A percentile compares a stretch with the other conserved stretches of the same genome.
phyloP scores from a whole-genome alignment of 2,329 filamentous ascomycete species.

The Epichloe festucae region DNA sequence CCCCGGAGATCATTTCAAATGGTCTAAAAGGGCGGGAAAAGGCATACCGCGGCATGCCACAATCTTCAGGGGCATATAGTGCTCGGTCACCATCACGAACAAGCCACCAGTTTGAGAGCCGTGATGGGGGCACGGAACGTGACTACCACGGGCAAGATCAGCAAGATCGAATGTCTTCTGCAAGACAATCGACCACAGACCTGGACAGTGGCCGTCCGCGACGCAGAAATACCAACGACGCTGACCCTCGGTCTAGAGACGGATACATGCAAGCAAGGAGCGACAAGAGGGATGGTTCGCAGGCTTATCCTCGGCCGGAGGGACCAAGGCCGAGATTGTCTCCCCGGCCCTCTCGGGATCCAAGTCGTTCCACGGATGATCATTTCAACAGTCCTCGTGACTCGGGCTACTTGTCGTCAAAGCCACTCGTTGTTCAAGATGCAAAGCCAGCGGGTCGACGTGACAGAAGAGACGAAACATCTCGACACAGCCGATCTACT shows the following conservation, averaged over 20 bases:
- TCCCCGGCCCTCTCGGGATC: constrained; percentile 13
- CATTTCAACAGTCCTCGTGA: constrained; percentile 17
- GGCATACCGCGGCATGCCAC: constrained; percentile 21
- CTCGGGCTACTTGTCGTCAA: constrained; percentile 18
- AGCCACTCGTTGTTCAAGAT: constrained; percentile 24
- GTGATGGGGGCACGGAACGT: constrained; percentile 15
- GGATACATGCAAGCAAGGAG: constrained; percentile 11
- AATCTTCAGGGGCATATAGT: constrained; percentile 19
- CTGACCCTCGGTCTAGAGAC: constrained; percentile 14
- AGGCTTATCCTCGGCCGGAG: constrained; percentile 13
- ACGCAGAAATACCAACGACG: constrained; percentile 21
- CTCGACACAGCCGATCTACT: constrained; percentile 17
- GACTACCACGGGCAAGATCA: constrained; percentile 13
- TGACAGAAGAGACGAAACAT: constrained; percentile 12
- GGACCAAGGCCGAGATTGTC: constrained; percentile 10
- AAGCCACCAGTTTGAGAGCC: constrained; percentile 15
- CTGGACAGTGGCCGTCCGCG: constrained; percentile 14
- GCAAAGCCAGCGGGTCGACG: constrained; percentile 10
- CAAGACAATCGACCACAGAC: constrained; percentile 16
- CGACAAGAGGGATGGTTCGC: constrained; percentile 20
- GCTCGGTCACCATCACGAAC: constrained; percentile 18
- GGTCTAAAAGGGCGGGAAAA: constrained; percentile 29
- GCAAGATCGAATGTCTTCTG: constrained; percentile 15
- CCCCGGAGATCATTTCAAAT: constrained; percentile 30
- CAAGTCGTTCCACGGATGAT: constrained; percentile 28